phyloP scores from a whole-genome alignment of 1,284 basidiomycete species.

The Earliella scabrosa region DNA sequence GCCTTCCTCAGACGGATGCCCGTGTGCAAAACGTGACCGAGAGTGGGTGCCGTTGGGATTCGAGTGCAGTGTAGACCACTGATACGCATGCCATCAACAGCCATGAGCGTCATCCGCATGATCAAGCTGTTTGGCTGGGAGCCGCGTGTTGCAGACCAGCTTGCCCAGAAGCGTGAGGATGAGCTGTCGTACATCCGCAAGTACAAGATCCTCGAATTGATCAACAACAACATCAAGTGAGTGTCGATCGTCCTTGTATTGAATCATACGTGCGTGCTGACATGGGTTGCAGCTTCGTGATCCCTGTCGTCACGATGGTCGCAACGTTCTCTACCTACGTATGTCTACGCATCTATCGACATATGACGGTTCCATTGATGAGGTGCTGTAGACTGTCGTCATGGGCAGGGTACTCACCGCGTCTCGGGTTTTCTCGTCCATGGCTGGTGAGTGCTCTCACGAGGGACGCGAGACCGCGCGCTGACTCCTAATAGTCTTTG shows the following conservation, averaged over 20 bases:
- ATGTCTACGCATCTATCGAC: background rate
- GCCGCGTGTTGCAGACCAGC: slow-evolving; percentile 44
- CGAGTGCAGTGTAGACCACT: background rate
- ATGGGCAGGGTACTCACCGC: slow-evolving; percentile 40
- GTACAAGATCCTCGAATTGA: slow-evolving; percentile 43
- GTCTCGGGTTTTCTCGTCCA: slow-evolving; percentile 46
- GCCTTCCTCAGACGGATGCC: slow-evolving; percentile 47
- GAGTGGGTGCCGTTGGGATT: slow-evolving; percentile 34
- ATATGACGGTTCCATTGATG: background rate
- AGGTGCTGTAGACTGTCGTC: slow-evolving; percentile 37
- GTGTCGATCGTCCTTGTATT: slow-evolving; percentile 1
- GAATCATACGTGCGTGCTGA: slow-evolving; percentile 28
- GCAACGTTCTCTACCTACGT: slow-evolving; percentile 70
- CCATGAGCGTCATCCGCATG: slow-evolving; percentile 47
- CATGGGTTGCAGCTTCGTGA: slow-evolving; percentile 44
- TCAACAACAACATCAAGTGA: slow-evolving; percentile 42
- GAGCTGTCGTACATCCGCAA: slow-evolving; percentile 55
- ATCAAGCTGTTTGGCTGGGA: slow-evolving; percentile 70
- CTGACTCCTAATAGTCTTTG: slow-evolving; percentile 12
- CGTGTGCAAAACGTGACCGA: slow-evolving; percentile 54
- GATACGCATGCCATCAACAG: slow-evolving; percentile 19
- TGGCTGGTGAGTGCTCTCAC: slow-evolving; percentile 36
- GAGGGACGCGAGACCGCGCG: too few relatives aligned
- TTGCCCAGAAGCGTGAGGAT: slow-evolving; percentile 51
- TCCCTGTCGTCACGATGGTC: slow-evolving; percentile 72